Base-by-base conservation (phyloP, 2,329 filamentous ascomycete species). In the Diaporthe capsici region DNA sequence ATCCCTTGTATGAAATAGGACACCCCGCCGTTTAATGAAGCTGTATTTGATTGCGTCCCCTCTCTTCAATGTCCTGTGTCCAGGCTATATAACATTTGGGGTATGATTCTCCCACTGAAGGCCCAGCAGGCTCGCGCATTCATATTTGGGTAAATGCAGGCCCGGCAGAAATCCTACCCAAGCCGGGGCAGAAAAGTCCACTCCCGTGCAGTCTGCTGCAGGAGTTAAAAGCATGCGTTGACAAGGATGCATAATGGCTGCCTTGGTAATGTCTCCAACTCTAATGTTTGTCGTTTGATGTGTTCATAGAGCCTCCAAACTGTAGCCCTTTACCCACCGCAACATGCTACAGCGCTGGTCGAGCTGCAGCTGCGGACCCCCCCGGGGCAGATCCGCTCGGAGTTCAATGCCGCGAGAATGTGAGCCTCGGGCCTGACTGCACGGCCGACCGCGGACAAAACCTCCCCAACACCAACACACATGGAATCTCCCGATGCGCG, bases 401-500 rank as follows among this genome's bases (percentile, higher is more conserved):
- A 5, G 13, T 25, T 28, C 44, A 22, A 25, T 65, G 34, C 10
- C 25, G 34, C 60, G 60, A 65, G 22, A 44, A 22, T 6, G 15
- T 25, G 60, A 61, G 39, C 6, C 60, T 65, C 60, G 60, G 60
- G 39, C 25, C 42, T 65, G 39, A 28, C 39, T 10, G 22, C 37
- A 61, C 39, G 15, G 34, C 57, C 57, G 57, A 28, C 53, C 37
- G 17, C 22, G 22, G 58, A 42, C 37, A 51, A 17, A 7, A n/a
- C 20, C 4, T n/a, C 57, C 15, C 39, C 37, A 44, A 44, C n/a
- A 3, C 34, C 47, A 31, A 42, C 13, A 10, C 37, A 4, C 13
- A 55, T 55, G 49, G 65, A 42, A 70, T 55, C n/a, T 55, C 49
- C 65, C 49, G 65, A 70, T 39, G n/a, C 37, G 47, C 51, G 34